phyloP scores from a whole-genome alignment of 257 asterid species.

The Forsythia suspensa region DNA sequence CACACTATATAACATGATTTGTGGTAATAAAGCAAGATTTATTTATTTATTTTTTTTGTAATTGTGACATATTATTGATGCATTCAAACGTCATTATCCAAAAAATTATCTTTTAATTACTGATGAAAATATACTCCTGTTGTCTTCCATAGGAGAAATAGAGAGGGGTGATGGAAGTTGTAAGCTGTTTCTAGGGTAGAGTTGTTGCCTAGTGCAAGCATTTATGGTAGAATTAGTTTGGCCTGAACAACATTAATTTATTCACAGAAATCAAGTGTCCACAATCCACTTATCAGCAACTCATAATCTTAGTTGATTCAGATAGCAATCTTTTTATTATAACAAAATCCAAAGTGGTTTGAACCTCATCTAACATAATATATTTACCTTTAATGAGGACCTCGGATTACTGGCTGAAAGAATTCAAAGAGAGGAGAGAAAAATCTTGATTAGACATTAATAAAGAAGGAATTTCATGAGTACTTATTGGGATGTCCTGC shows the following conservation, averaged over 20 bases:
- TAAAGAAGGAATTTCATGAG: background rate
- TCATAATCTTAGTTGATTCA: background rate
- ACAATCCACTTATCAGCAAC: background rate
- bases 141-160: background rate
- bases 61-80: background rate
- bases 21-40: background rate
- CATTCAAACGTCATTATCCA: background rate
- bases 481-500: background rate
- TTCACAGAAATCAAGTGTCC: background rate
- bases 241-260: background rate
- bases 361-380: background rate
- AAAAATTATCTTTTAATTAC: background rate
- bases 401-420: background rate
- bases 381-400: background rate
- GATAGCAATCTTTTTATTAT: background rate
- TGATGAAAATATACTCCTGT: background rate
- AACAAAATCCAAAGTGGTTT: background rate
- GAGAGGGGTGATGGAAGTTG: background rate
- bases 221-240: background rate
- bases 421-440: background rate
- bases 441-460: background rate
- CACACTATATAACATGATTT: background rate
- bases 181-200: background rate
- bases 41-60: background rate
- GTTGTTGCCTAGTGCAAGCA: background rate